Base-by-base conservation (phyloP, 352 stramenopile genomes). In the Phytophthora ramorum region DNA sequence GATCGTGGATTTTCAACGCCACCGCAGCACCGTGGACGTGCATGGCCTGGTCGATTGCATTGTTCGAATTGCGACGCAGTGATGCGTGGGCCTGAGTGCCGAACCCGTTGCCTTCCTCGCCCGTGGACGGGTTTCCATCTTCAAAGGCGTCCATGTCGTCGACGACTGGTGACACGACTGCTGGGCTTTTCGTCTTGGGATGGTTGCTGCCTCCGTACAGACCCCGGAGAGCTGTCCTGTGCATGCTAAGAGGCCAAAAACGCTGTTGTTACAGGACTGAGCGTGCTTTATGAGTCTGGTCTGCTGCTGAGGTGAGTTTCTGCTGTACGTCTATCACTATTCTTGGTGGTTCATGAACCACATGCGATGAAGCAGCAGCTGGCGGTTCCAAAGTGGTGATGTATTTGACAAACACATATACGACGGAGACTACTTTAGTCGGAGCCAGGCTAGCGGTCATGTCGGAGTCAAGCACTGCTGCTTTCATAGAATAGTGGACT, bases 141-240 rank as follows among this genome's bases (percentile, higher is more conserved):
- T 84, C 61, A 24, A 52, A 68, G 12, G 3, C 22, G 19, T 81
- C 65, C 54, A 66, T 63, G 24, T 78, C 56, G 22, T 79, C 76
- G 10, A 89, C 63, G 7, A 84, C 76, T 9, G 82, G 83, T 8
- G 76, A 82, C 7, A 91, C 75, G 16, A 76, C 75, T 0, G 80
- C 79, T n/a, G 71, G 70, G 38, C 75, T 74, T 71, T 82, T 91
- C 32, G 74, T 58, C 60, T 87, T 76, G 20, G 37, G 35, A 32
- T 81, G 43, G 69, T 66, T 74, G 20, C 37, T 72, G 45, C 57
- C 40, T 35, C 61, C 44, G 62, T 89, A 86, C 3, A 87, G 60
- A 44, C 76, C 71, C 19, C 76, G 75, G 3, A 89, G 65, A 16
- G 64, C 58, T 19, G 62, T 57, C 51, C 63, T 69, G 53, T 85